Evolutionary conservation across 2,329 filamentous ascomycete genomes (phyloP).

Genomic region (Keithomyces neogunnii): DNA sequence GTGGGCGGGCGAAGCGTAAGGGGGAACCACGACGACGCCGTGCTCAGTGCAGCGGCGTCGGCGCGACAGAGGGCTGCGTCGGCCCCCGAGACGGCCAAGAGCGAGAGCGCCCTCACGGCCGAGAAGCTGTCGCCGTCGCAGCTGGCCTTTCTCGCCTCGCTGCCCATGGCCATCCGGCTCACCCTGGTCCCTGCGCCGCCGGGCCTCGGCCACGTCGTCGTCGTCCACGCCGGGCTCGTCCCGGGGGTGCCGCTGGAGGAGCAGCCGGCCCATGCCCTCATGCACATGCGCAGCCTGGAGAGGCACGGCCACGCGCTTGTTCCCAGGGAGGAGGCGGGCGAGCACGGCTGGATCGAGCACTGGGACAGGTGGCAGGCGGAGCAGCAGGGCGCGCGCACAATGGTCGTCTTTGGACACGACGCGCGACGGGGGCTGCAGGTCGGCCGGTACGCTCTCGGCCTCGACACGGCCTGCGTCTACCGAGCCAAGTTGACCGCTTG

Average conservation of each 20-base stretch:
- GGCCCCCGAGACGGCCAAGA: not conserved
- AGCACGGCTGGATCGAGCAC: slow-evolving; percentile 12
- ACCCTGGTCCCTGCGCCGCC: not conserved
- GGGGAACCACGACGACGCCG: slow-evolving; percentile 80
- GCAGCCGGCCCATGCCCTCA: slow-evolving; percentile 66
- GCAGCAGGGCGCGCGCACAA: slow-evolving; percentile 26
- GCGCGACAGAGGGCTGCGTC: too few relatives aligned
- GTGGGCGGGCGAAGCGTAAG: slow-evolving; percentile 67
- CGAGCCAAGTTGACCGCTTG: slow-evolving; percentile 31
- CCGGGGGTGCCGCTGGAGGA: slow-evolving; percentile 59
- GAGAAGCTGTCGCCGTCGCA: not conserved
- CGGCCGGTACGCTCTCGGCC: slow-evolving; percentile 62
- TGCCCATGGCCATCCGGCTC: not conserved
- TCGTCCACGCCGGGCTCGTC: slow-evolving; percentile 76
- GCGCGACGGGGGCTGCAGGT: slow-evolving; percentile 53
- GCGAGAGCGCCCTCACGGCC: not conserved
- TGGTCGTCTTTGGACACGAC: slow-evolving; percentile 80
- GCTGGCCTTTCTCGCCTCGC: not conserved
- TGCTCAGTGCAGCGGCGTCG: slow-evolving; percentile 26
- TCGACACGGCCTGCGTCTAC: slow-evolving; percentile 72
- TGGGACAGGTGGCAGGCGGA: slow-evolving; percentile 16
- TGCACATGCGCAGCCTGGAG: slow-evolving; percentile 79
- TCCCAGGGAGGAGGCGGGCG: slow-evolving; percentile 1
- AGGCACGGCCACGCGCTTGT: slow-evolving; percentile 20
- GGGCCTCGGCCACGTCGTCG: slow-evolving; percentile 24